phyloP scores from a whole-genome alignment of 1,284 basidiomycete species.

The Malassezia cuniculi region DNA sequence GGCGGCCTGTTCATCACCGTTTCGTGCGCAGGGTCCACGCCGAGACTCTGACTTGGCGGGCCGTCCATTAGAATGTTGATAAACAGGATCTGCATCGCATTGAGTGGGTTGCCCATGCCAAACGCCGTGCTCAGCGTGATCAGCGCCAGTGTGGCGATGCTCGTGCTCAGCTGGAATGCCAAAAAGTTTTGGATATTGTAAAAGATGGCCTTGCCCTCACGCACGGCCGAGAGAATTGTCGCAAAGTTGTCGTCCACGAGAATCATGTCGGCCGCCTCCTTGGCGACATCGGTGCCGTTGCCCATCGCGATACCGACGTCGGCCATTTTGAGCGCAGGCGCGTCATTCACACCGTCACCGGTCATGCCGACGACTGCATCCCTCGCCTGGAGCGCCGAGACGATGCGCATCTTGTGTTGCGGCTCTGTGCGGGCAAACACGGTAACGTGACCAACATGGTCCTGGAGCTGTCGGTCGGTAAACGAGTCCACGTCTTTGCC shows the following conservation, averaged over 20 bases:
- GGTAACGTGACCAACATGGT: constrained; percentile 64
- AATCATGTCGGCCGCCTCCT: constrained; percentile 93
- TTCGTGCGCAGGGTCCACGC: constrained; percentile 87
- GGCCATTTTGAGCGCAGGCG: constrained; percentile 90
- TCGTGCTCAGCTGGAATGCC: constrained; percentile 89
- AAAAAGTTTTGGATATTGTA: constrained; percentile 98
- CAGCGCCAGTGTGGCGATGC: constrained; percentile 81
- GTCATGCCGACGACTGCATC: constrained; percentile 94
- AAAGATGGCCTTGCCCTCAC: constrained; percentile 93
- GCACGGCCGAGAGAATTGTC: constrained; percentile 81
- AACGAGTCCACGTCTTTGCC: constrained; percentile 67
- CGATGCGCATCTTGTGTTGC: constrained; percentile 91
- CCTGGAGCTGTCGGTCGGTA: constrained; percentile 64
- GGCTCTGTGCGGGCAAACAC: constrained; percentile 93
- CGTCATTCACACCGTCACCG: constrained; percentile 94
- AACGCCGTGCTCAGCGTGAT: constrained; percentile 87
- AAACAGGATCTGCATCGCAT: constrained; percentile 96
- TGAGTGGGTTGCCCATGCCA: constrained; percentile 76
- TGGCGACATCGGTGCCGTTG: constrained; percentile 90
- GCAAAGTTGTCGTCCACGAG: constrained; percentile 94
- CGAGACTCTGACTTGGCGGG: constrained; percentile 88
- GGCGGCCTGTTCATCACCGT: constrained; percentile 71
- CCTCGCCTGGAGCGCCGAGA: constrained; percentile 75
- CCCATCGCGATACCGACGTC: constrained; percentile 98
- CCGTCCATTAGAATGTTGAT: constrained; percentile 99